Evolutionary conservation across 352 stramenopile species (phyloP).

Genomic region (Phytopythium montanum): DNA sequence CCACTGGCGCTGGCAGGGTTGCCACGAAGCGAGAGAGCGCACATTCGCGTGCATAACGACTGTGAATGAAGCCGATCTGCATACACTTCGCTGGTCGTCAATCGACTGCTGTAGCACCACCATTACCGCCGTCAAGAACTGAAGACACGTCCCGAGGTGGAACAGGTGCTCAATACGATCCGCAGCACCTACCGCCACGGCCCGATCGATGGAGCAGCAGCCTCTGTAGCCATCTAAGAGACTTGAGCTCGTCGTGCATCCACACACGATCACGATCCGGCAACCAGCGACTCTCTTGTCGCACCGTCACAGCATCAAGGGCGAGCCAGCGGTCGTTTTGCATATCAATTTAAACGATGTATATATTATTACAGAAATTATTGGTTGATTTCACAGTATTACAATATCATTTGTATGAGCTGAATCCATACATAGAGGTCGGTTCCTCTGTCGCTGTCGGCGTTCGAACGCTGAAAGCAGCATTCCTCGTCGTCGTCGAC

Average conservation of each 20-base stretch:
- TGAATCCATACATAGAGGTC: no score
- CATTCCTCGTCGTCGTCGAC: not conserved
- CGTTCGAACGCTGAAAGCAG: no score
- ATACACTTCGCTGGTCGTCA: not conserved
- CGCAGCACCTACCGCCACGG: no score
- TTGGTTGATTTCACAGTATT: no score
- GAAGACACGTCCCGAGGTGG: no score
- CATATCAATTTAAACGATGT: not conserved
- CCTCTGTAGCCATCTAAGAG: no score
- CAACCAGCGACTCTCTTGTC: not conserved
- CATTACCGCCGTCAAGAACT: not conserved
- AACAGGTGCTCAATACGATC: no score
- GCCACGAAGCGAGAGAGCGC: not conserved
- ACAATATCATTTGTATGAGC: no score
- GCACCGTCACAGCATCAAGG: not conserved
- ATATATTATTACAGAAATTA: not conserved
- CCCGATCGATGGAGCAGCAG: no score
- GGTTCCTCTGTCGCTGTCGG: no score
- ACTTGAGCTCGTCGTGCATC: no score
- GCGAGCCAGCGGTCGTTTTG: not conserved
- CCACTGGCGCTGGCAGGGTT: not conserved
- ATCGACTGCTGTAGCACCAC: not conserved
- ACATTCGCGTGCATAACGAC: not conserved
- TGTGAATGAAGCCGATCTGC: slow-evolving; percentile 3
- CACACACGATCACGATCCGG: not conserved